Conservation (phyloP, 768 basidiomycete genomes). For the Suillus alpinus region DNA sequence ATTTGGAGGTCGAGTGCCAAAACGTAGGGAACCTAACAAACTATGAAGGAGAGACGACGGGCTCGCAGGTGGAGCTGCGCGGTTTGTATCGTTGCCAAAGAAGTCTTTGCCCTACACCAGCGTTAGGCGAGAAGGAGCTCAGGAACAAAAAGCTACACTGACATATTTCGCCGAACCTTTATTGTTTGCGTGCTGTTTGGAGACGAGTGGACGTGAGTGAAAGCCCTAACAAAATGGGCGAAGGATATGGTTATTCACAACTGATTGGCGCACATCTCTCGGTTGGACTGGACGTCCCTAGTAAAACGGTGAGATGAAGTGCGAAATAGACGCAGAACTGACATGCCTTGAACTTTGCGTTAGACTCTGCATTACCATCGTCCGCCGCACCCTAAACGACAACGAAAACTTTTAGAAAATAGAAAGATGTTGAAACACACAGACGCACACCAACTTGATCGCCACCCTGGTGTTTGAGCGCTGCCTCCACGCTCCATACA, state of each 20-base stretch:
- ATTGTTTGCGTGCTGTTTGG: slow-evolving; percentile 16
- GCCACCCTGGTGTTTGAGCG: background rate
- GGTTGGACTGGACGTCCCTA: background rate
- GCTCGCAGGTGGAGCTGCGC: background rate
- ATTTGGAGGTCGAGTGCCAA: background rate
- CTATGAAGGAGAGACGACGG: background rate
- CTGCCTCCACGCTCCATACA: slow-evolving; percentile 69
- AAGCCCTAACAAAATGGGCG: background rate
- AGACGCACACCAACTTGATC: too few species aligned
- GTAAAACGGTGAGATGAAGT: background rate
- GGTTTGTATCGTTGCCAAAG: background rate
- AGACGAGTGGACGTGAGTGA: background rate
- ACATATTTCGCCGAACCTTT: background rate
- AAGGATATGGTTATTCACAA: background rate
- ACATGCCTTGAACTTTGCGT: background rate
- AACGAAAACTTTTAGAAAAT: too few species aligned
- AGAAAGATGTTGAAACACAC: too few species aligned
- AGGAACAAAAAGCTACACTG: background rate
- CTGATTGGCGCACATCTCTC: background rate
- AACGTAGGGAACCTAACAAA: background rate
- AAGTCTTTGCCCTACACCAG: background rate
- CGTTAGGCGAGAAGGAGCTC: background rate
- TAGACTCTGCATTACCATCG: background rate
- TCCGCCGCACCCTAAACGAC: too few species aligned
- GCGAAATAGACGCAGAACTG: too few species aligned